Base-by-base conservation (phyloP, 257 asterid species). In the Solanum rostratum region DNA sequence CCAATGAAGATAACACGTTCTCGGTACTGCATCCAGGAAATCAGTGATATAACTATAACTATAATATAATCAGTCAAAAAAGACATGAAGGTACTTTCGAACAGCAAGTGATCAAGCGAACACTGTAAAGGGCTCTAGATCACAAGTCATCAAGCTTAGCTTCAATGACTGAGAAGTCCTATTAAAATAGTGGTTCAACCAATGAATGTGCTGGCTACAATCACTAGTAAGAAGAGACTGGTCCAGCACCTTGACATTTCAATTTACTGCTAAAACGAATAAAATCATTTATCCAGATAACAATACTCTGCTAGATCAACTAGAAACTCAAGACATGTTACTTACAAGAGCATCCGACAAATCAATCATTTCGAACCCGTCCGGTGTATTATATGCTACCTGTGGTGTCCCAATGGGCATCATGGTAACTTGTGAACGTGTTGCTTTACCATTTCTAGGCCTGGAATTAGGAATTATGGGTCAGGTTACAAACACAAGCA, bases 311-410 rank as follows among this genome's bases (percentile, higher is more conserved):
- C 52, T 18, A 69, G 79, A n/a, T 69, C 39, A 37, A 69, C 76
- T 10, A 20, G 22, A 24, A 74, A 76, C 16, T 76, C 62, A 49
- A 76, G 15, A 10, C 41, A 22, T 9, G 41, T 79, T 60, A 93
- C 98, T 92, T 91, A 97, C 99, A 84, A 97, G 98, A 89, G 98
- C 98, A 91, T 95, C 92, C 97, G 97, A 94, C 87, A 95, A 86
- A 89, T 97, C 99, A 33, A 33, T 33, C 39, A 33, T 33, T 5
- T 33, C 39, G 6, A 33, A 33, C 4, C 39, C 39, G 39, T 33
- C 39, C 39, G 39, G 39, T 33, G 39, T 33, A 33, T 33, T 33
- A 33, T 33, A 33, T 5, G 4, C 4, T 4, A 33, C 39, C 87
- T 93, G 89, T 49, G 98, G 98, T 59, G 96, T 91, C 85, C 98